Percentiles rank a stretch among this genome's conserved stretches.
phyloP scores from a whole-genome alignment of 2,329 filamentous ascomycete genomes.

The Pyricularia sp. region DNA sequence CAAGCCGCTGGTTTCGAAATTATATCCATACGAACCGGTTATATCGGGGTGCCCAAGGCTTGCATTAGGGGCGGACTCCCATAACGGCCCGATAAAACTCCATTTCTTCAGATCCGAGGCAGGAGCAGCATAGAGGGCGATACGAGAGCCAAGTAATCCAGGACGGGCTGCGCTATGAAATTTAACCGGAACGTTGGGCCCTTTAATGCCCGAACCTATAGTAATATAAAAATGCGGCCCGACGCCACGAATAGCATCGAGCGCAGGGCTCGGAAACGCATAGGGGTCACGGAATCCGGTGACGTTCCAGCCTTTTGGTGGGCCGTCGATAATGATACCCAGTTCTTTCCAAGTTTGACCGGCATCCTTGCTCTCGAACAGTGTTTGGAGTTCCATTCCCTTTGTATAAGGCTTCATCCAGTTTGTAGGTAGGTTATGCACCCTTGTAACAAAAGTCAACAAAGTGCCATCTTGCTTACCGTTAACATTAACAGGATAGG shows the following conservation, averaged over 20 bases:
- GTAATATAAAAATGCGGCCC: not conserved
- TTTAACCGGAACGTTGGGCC: not conserved
- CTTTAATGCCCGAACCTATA: not conserved
- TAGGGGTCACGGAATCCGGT: not conserved
- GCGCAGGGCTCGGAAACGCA: not conserved
- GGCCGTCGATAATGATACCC: not conserved
- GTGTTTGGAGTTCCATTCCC: not conserved
- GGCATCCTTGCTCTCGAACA: not conserved
- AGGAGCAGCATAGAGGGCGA: not conserved
- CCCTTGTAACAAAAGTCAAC: not conserved
- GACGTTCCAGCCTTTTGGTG: conserved; percentile 1
- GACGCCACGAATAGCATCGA: not conserved
- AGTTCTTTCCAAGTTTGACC: not conserved
- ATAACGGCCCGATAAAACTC: not conserved
- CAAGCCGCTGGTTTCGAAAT: not conserved
- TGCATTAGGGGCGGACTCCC: not conserved
- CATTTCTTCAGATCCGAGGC: not conserved
- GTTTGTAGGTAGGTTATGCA: not conserved
- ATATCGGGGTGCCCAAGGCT: not conserved
- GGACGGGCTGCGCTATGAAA: not conserved
- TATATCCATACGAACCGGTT: conserved; percentile 1
- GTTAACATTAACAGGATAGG: not conserved
- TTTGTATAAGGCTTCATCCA: not conserved
- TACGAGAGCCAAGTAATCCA: not conserved
- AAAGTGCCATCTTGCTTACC: not conserved